Percentiles rank a stretch among this genome's conserved stretches.
Conservation (phyloP, 176 grass and related monocot species). For the Echinochloa phyllopogon region DNA sequence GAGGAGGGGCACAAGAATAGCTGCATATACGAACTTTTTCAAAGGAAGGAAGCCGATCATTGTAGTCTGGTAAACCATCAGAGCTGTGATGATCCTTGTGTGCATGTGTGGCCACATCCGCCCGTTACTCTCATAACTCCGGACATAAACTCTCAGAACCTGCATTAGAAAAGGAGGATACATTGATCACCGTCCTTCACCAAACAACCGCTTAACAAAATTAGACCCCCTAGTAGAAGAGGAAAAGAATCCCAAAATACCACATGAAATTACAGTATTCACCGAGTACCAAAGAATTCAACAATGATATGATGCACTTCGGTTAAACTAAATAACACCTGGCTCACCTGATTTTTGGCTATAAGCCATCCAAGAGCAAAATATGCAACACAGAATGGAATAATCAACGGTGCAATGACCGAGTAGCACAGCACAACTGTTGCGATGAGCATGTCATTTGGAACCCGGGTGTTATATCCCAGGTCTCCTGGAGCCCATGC, state of each 20-base stretch:
- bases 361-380: conserved; percentile 92
- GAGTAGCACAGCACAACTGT: conserved; percentile 94
- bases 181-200: background rate
- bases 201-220: background rate
- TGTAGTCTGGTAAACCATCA: conserved; percentile 79
- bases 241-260: background rate
- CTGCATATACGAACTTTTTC: conserved; percentile 31
- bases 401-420: conserved; percentile 86
- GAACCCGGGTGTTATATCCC: conserved; percentile 72
- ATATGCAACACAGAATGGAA: conserved; percentile 84
- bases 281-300: background rate
- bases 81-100: conserved; percentile 59
- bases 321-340: background rate
- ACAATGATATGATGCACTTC: background rate
- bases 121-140: conserved; percentile 78
- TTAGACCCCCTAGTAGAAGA: background rate
- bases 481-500: conserved; percentile 85
- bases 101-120: conserved; percentile 99
- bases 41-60: conserved; percentile 76
- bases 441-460: conserved; percentile 85
- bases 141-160: conserved; percentile 79
- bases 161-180: conserved; percentile 30
- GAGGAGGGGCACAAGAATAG: conserved; percentile 54
- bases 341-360: conserved; percentile 75
- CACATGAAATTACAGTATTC: background rate